Percentiles rank a stretch among this genome's conserved stretches.
phyloP scores from a whole-genome alignment of 2,329 filamentous ascomycete genomes.

The Alternaria metachromatica region DNA sequence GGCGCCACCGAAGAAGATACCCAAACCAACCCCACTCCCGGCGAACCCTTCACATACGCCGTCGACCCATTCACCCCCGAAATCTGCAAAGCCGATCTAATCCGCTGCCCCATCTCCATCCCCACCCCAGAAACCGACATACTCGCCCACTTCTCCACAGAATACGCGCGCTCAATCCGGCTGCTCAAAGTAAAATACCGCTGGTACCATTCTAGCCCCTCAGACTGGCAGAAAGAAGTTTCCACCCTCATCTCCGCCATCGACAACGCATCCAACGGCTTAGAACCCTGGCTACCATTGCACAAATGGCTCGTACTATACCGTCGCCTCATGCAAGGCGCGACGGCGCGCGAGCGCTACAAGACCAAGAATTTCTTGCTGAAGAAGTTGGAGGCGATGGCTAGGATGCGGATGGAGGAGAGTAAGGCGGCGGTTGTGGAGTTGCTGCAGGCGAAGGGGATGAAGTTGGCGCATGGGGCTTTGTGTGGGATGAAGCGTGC shows the following conservation, averaged over 20 bases:
- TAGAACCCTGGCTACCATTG: background rate
- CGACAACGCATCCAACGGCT: background rate
- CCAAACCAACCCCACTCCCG: background rate
- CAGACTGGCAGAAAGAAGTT: background rate
- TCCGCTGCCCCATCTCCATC: background rate
- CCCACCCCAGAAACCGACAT: background rate
- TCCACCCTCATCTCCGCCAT: background rate
- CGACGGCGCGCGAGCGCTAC: background rate
- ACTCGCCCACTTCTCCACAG: background rate
- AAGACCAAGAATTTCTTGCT: background rate
- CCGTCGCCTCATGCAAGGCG: background rate
- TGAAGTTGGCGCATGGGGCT: background rate
- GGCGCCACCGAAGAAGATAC: background rate
- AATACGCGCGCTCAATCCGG: background rate
- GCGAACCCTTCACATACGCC: background rate
- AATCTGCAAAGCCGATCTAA: background rate
- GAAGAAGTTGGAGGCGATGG: background rate
- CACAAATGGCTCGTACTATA: background rate
- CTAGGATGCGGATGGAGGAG: background rate
- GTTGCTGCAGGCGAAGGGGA: background rate
- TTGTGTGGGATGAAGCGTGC: background rate
- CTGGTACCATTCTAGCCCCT: background rate
- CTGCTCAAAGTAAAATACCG: background rate
- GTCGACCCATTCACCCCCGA: background rate
- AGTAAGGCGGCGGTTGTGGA: background rate